These are phyloP conservation scores for Thraustochytrium sp. DNA, from an alignment of 352 stramenopile genomes.

Conservation along the genomic window DNA sequence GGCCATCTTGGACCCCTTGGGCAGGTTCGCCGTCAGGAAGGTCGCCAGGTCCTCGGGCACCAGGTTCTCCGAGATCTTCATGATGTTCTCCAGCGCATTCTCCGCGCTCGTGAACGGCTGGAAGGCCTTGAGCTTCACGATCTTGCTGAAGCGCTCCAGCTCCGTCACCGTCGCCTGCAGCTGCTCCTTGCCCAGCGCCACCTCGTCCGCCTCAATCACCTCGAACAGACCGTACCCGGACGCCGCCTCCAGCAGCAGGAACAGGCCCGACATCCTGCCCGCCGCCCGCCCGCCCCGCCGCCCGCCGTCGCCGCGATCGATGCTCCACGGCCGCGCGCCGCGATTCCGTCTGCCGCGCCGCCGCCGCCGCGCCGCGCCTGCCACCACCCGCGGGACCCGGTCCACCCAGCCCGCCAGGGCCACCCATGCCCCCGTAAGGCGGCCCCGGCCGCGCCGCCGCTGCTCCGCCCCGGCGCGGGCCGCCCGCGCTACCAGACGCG, in stretches of 20 bases:
- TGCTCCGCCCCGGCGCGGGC: no score
- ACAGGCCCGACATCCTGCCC: background rate
- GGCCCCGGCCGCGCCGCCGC: no score
- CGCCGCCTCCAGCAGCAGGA: constrained; percentile 91
- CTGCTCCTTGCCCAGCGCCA: constrained; percentile 59
- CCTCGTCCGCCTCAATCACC: constrained; percentile 94
- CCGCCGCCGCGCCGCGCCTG: no score
- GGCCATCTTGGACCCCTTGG: constrained; percentile 86
- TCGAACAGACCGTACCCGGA: constrained; percentile 98
- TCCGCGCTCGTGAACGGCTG: constrained; percentile 97
- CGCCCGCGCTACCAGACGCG: no score
- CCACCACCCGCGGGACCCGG: no score
- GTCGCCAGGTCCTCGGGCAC: constrained; percentile 87
- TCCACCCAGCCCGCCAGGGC: no score
- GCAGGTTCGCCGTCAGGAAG: constrained; percentile 99
- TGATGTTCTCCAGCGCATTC: constrained; percentile 98
- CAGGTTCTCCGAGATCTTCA: constrained; percentile 88
- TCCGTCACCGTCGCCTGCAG: constrained; percentile 58
- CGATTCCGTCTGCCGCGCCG: no score
- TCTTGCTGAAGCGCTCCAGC: constrained; percentile 85
- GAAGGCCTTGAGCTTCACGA: constrained; percentile 98
- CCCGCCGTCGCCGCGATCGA: no score
- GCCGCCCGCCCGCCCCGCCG: background rate
- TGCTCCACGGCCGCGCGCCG: no score
- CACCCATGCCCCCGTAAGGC: no score